phyloP scores from a whole-genome alignment of 2,329 filamentous ascomycete genomes.

The Sporothrix inflata region DNA sequence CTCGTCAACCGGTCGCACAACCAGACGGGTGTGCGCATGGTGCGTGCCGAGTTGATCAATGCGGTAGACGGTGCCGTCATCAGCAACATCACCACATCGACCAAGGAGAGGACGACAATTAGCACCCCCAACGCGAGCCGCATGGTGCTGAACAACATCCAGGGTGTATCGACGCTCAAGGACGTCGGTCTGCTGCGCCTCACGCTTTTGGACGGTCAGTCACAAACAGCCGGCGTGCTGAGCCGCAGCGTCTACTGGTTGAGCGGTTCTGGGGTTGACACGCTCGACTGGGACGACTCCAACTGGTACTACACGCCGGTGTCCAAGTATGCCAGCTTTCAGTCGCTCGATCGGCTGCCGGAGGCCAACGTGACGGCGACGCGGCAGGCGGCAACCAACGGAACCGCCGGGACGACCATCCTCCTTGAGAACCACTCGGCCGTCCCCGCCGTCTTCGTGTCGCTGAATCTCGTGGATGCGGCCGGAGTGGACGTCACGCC shows the following conservation, averaged over 20 bases:
- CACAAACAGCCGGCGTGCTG: conserved; percentile 39
- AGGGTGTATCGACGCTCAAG: conserved; percentile 39
- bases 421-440: conserved; percentile 54
- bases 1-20: conserved; percentile 58
- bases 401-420: not conserved
- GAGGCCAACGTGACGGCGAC: conserved; percentile 43
- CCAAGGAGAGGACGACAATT: conserved; percentile 22
- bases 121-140: conserved; percentile 50
- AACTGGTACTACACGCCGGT: conserved; percentile 65
- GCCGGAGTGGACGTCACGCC: conserved; percentile 52
- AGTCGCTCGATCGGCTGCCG: conserved; percentile 47
- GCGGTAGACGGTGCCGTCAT: conserved; percentile 51
- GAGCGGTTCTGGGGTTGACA: conserved; percentile 47
- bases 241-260: conserved; percentile 67
- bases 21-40: conserved; percentile 44
- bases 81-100: conserved; percentile 35
- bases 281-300: conserved; percentile 58
- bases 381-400: conserved; percentile 27
- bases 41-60: conserved; percentile 54
- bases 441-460: conserved; percentile 61
- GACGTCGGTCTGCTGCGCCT: conserved; percentile 57
- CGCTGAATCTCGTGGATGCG: conserved; percentile 53
- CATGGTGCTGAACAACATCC: conserved; percentile 41
- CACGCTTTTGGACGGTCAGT: conserved; percentile 40
- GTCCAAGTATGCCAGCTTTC: conserved; percentile 53